These are phyloP conservation scores for Senecio squalidus DNA, from an alignment of 140 eudicot genomes.

Conservation along the genomic window DNA sequence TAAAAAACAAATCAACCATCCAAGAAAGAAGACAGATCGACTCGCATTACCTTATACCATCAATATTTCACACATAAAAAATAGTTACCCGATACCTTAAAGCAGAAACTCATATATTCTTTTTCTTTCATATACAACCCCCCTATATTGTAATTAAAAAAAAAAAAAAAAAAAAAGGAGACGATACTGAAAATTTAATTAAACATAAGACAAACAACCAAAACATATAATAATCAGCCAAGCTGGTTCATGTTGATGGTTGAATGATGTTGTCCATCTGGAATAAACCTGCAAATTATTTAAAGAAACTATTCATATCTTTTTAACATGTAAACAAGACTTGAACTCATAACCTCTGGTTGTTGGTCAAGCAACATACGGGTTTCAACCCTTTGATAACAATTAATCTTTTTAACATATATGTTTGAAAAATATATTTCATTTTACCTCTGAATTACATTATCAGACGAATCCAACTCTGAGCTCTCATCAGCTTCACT, in stretches of 20 bases:
- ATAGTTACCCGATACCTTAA: too few species aligned
- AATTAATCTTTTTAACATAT: not conserved
- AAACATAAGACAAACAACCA: too few species aligned
- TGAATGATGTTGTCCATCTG: conserved; percentile 16
- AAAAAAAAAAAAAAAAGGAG: too few species aligned
- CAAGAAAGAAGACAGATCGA: too few species aligned
- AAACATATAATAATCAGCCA: too few species aligned
- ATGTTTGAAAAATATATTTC: not conserved
- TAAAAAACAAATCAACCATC: too few species aligned
- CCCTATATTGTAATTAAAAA: not conserved
- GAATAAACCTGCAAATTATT: conserved; percentile 22
- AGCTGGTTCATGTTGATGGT: conserved; percentile 18
- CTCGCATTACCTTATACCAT: too few species aligned
- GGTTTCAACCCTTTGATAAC: too few species aligned
- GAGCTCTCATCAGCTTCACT: conserved; percentile 47
- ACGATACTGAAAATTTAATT: too few species aligned
- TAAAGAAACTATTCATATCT: not conserved
- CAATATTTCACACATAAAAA: too few species aligned
- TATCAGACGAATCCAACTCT: conserved; percentile 35
- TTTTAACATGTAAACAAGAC: not conserved
- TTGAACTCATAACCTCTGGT: not conserved
- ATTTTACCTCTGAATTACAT: conserved; percentile 31
- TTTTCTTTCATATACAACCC: not conserved
- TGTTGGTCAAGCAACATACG: too few species aligned
- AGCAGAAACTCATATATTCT: not conserved